Evolutionary conservation across 257 asterid species (phyloP).

Genomic region (Penstemon davidsonii): DNA sequence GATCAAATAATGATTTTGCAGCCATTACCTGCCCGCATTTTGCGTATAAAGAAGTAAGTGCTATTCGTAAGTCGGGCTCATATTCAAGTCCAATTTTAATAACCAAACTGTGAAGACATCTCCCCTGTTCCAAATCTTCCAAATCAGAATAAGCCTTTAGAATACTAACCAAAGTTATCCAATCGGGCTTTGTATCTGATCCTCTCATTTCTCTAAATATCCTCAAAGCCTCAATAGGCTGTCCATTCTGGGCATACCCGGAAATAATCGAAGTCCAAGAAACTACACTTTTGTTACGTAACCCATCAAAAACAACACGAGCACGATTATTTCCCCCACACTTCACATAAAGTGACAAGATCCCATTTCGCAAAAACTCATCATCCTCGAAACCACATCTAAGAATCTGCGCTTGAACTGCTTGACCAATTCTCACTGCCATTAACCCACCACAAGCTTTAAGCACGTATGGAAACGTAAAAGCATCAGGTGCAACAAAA

Average conservation of each 20-base stretch:
- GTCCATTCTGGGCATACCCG: constrained; percentile 50
- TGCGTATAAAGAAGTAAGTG: constrained; percentile 56
- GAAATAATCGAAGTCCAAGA: constrained; percentile 70
- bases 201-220: constrained; percentile 52
- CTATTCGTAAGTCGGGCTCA: constrained; percentile 53
- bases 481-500: constrained; percentile 52
- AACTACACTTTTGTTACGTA: constrained; percentile 43
- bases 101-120: constrained; percentile 50
- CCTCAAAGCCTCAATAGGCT: constrained; percentile 50
- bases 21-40: constrained; percentile 50
- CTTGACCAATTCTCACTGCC: constrained; percentile 43
- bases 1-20: constrained; percentile 52
- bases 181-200: constrained; percentile 47
- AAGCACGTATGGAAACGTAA: constrained; percentile 55
- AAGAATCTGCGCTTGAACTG: constrained; percentile 53
- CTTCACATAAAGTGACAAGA: constrained; percentile 51
- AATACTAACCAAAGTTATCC: constrained; percentile 57
- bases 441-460: constrained; percentile 56
- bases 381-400: constrained; percentile 51
- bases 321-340: constrained; percentile 40
- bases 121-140: constrained; percentile 57
- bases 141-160: constrained; percentile 56
- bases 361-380: constrained; percentile 53
- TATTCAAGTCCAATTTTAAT: constrained; percentile 48
- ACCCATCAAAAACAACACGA: constrained; percentile 42